Evolutionary conservation across 495 filamentous ascomycete genomes (phyloP), one percentile per base, ranked within the genome.

Genomic region (Tuber brumale): DNA sequence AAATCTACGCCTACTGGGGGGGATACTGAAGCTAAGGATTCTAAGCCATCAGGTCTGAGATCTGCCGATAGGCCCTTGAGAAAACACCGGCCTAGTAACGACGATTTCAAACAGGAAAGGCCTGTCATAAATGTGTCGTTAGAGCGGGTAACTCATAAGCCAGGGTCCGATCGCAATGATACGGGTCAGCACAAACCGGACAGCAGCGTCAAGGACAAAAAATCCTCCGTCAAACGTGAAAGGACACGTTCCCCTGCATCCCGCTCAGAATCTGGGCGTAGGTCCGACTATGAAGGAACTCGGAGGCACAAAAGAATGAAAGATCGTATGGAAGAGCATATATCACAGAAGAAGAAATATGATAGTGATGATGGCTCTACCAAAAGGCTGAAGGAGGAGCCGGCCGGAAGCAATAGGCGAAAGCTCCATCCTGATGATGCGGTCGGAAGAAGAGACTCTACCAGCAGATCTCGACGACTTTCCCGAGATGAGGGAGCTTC

Each of bases 251-350:
- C 78, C 12, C 78, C 78, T 9, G 73, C 78, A 35, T 79, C 76
- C 69, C 77, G 75, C 39, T 80, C 78, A 43, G 78, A 80, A 66
- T 80, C 78, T 31, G 77, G 78, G 35, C 78, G 78, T 39, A 79
- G 77, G 39, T 74, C 10, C 27, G 73, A 79, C 45, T 42, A 66
- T 23, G 78, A 79, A 18, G 78, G 75, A 43, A 70, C 70, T 16
- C 78, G 78, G 69, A 74, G 72, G 12, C 77, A 79, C 35, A 77
- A 74, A 43, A 80, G 75, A 44, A 66, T 79, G 45, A 71, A 72
- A 21, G 78, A 79, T 21, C 69, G 72, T 43, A 75, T 66, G 3
- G 57, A 66, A 19, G 57, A 66, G 14, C 57, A 3, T 35, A 35
- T 66, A 66, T 66, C 27, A 8, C 27, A 73, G 42, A 31, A 43